Conservation (phyloP, 148 eudicot species). For the Gaultheria prostrata region DNA sequence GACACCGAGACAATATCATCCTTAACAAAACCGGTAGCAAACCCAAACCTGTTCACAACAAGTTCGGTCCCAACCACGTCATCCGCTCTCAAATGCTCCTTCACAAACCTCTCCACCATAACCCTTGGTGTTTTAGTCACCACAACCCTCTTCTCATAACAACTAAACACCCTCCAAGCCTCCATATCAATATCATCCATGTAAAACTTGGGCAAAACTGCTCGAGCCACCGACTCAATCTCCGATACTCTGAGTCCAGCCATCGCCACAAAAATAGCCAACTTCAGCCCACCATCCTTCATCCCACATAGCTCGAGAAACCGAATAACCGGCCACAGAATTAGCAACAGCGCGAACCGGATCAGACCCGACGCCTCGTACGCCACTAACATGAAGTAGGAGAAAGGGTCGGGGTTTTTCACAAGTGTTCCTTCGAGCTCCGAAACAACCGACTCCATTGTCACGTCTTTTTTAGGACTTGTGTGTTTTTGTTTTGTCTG, state of each 20-base stretch:
- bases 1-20: conserved; percentile 30
- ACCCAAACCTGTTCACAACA: conserved; percentile 55
- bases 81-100: conserved; percentile 80
- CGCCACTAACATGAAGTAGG: conserved; percentile 65
- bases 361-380: conserved; percentile 63
- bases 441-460: conserved; percentile 53
- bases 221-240: conserved; percentile 59
- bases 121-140: conserved; percentile 70
- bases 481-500: not conserved
- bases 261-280: conserved; percentile 46
- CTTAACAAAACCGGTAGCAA: conserved; percentile 60
- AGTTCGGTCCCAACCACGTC: conserved; percentile 78
- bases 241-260: conserved; percentile 45
- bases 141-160: conserved; percentile 63
- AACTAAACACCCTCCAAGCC: conserved; percentile 65
- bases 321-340: conserved; percentile 43
- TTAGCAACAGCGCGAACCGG: conserved; percentile 42
- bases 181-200: conserved; percentile 61
- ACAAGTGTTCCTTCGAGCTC: conserved; percentile 57
- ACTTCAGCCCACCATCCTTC: conserved; percentile 31
- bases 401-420: conserved; percentile 40
- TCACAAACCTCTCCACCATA: conserved; percentile 86
- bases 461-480: not conserved
- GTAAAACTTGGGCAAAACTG: conserved; percentile 68
- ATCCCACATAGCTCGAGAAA: conserved; percentile 24